Percentiles rank a stretch among this genome's conserved stretches.
Evolutionary conservation across 208 protist genomes (phyloP).

Genomic region (Herpetomonas samuelpessoai): DNA sequence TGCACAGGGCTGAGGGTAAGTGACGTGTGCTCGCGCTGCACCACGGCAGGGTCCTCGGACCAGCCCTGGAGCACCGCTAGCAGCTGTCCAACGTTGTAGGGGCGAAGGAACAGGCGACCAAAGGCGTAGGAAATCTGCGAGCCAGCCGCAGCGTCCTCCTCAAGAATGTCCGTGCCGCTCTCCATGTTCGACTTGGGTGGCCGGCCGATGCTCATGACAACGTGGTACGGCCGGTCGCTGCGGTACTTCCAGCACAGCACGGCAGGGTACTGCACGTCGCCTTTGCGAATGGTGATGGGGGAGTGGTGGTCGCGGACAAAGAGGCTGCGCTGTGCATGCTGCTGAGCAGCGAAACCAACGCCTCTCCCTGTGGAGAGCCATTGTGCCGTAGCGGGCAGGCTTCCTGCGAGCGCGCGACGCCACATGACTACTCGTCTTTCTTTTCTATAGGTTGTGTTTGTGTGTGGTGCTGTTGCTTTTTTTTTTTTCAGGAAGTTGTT

Average conservation of each 20-base stretch:
- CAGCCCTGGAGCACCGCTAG: constrained; percentile 75
- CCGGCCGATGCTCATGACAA: constrained; percentile 43
- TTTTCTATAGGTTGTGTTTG: too few relatives aligned
- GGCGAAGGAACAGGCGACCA: constrained; percentile 80
- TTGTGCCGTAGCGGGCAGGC: too few relatives aligned
- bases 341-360: background rate
- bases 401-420: too few relatives aligned
- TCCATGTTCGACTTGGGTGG: background rate
- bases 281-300: constrained; percentile 40
- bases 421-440: constrained; percentile 2
- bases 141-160: constrained; percentile 2
- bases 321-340: constrained; percentile 15
- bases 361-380: too few relatives aligned
- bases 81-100: constrained; percentile 84
- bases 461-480: too few relatives aligned
- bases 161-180: constrained; percentile 11
- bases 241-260: constrained; percentile 61
- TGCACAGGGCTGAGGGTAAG: constrained; percentile 27
- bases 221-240: constrained; percentile 45
- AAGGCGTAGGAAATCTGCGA: constrained; percentile 51
- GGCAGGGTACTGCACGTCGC: constrained; percentile 33
- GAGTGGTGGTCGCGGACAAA: constrained; percentile 62
- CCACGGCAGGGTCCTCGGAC: constrained; percentile 17
- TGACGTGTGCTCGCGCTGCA: constrained; percentile 47
- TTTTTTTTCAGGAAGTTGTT: too few relatives aligned